Conservation (phyloP, 257 asterid genomes). For the Solanum gandarillasii region DNA sequence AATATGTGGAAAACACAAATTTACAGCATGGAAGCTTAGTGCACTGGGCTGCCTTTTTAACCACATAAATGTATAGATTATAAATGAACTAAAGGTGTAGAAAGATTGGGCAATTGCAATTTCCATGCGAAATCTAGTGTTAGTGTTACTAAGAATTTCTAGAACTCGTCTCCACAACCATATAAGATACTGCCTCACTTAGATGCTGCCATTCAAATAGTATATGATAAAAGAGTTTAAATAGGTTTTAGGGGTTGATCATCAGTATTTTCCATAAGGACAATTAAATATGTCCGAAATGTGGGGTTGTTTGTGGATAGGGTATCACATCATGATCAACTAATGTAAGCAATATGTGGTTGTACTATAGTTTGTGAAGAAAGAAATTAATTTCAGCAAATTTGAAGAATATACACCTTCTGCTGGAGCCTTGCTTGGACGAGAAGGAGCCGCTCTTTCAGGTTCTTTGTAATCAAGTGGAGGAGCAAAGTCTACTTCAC, state of each 20-base stretch:
- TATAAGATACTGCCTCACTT: neutral
- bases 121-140: neutral
- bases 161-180: neutral
- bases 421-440: constrained; percentile 49
- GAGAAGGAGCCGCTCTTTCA: constrained; percentile 44
- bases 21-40: neutral
- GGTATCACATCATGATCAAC: neutral
- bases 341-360: neutral
- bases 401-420: constrained; percentile 30
- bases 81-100: neutral
- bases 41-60: neutral
- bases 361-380: neutral
- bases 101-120: neutral
- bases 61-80: neutral
- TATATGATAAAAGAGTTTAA: neutral
- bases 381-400: neutral
- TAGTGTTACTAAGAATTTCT: neutral
- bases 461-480: constrained; percentile 98
- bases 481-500: constrained; percentile 99
- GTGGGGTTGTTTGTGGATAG: neutral
- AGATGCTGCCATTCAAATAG: neutral
- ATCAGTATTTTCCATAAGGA: neutral
- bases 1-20: neutral
- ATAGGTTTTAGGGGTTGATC: neutral
- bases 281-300: neutral